Conservation (phyloP, 306 rosid species). For the Corylus heterophylla region DNA sequence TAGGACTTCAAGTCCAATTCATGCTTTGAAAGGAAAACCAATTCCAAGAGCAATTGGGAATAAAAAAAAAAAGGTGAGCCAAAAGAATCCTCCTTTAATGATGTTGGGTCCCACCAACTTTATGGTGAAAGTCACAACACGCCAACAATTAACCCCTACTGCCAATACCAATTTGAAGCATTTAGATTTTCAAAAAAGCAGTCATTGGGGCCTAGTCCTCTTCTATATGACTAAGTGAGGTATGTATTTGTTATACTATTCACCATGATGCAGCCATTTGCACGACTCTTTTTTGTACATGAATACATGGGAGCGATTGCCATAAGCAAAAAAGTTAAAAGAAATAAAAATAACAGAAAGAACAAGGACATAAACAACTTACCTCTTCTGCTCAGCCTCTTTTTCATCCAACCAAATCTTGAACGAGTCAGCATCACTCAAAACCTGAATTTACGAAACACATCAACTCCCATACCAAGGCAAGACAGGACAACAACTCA, state of each 20-base stretch:
- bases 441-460: conserved; percentile 47
- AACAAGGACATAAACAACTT: conserved; percentile 34
- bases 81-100: no score
- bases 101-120: no score
- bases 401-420: conserved; percentile 79
- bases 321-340: background rate
- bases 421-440: conserved; percentile 57
- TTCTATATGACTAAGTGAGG: background rate
- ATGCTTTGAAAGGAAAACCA: no score
- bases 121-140: no score
- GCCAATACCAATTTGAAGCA: no score
- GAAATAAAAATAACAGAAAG: background rate
- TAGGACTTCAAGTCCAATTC: no score
- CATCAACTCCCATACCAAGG: conserved; percentile 22
- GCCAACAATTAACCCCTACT: no score
- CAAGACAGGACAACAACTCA: background rate
- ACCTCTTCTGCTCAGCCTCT: conserved; percentile 86
- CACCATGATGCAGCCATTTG: no score
- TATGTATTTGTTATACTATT: background rate
- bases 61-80: no score
- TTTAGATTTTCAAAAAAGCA: no score
- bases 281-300: background rate
- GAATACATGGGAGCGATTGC: background rate
- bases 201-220: background rate
- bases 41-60: no score